Evolutionary conservation across 2,329 filamentous ascomycete genomes (phyloP).

Genomic region (Hypoxylon sp.): DNA sequence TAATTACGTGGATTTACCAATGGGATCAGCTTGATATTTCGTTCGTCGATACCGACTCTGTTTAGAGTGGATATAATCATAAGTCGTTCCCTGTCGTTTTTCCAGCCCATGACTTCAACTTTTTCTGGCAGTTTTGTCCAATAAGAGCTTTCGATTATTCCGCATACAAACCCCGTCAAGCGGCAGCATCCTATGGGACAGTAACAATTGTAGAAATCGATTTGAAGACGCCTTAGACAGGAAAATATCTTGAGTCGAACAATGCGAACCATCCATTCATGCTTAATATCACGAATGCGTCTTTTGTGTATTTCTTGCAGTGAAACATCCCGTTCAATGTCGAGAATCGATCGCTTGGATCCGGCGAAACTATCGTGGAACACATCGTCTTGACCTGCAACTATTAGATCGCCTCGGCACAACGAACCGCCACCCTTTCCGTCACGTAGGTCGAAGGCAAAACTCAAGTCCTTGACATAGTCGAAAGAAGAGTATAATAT

Average conservation of each 20-base stretch:
- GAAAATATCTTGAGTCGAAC: background rate
- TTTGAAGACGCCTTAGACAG: background rate
- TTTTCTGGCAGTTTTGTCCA: background rate
- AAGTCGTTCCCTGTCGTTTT: background rate
- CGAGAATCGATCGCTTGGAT: background rate
- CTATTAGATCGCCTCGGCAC: no score
- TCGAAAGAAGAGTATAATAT: background rate
- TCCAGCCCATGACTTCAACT: background rate
- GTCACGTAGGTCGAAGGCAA: background rate
- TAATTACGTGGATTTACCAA: no score
- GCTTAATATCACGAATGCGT: background rate
- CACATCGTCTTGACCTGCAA: no score
- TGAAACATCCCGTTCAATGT: background rate
- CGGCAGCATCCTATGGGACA: background rate
- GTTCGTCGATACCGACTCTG: background rate
- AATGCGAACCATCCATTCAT: background rate
- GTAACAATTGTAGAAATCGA: background rate
- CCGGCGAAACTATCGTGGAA: background rate
- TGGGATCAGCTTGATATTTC: background rate
- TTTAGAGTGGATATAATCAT: background rate
- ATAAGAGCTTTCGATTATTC: background rate
- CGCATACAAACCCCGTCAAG: background rate
- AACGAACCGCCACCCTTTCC: no score
- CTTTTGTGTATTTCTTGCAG: background rate
- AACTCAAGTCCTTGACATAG: background rate